Evolutionary conservation across 495 filamentous ascomycete species (phyloP), one percentile per base, ranked within the genome.

Genomic region (Darksidea phi): DNA sequence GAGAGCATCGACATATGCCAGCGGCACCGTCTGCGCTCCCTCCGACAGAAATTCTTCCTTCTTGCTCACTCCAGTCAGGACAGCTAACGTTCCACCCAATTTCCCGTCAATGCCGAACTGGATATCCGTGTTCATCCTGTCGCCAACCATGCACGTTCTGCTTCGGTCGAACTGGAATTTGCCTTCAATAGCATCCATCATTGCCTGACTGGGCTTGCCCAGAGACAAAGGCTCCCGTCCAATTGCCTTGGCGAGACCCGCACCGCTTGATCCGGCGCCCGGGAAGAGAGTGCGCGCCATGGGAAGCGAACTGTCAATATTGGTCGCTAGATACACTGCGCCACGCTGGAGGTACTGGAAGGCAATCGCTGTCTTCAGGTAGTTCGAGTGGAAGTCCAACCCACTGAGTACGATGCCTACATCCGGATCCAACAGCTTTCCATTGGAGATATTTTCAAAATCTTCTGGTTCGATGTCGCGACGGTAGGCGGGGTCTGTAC

Each of bases 111-210:
- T 79, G 11, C 94, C 94, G 74, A 99, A 99, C 67, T 86, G 83
- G 67, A 99, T 97, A 79, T 99, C 94, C 0, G 94, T 99, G 72
- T 97, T 87, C 48, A 94, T 79, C 41, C 94, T 82, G 75, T 99
- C 94, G 4, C 94, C 94, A 26, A 99, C 84, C 95, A 99, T 99
- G 72, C 95, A 97, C 1, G 95, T 85, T 50, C 84, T 84, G 46
- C 78, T 84, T 38, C 91, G 83, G 71, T 97, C 89, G 52, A 98
- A 88, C 54, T 82, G 77, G 71, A 97, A 96, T 74, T 93, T 96
- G 32, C 93, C 93, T 78, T 97, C 93, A 68, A 98, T 88, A 6
- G 95, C 89, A 75, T 97, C 92, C 94, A 98, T 96, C 94, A 98
- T 97, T 11, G 91, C 92, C 77, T 96, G 89, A 64, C 89, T 95